phyloP scores from a whole-genome alignment of 768 basidiomycete species.

The Piloderma croceum region DNA sequence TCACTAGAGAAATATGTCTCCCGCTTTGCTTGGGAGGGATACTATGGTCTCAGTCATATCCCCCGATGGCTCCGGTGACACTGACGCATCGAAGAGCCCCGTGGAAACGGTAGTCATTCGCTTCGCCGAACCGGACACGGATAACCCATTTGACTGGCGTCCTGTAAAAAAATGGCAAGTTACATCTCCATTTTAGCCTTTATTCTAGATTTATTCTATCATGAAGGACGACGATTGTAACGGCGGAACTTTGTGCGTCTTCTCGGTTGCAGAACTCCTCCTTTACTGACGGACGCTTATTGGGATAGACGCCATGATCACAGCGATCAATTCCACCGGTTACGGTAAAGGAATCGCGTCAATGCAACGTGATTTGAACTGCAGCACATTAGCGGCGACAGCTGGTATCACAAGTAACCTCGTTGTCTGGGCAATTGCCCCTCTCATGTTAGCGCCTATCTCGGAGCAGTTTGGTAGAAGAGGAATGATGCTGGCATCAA shows the following conservation, averaged over 20 bases:
- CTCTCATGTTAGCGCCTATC: not conserved
- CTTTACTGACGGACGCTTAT: not conserved
- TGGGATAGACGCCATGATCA: not conserved
- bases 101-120: not conserved
- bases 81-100: no score
- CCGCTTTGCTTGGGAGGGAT: no score
- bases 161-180: not conserved
- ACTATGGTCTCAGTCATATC: no score
- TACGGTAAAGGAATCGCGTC: not conserved
- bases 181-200: not conserved
- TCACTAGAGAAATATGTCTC: no score
- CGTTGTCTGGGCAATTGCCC: not conserved
- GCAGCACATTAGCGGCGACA: not conserved
- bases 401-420: not conserved
- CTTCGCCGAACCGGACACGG: not conserved
- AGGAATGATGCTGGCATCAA: not conserved
- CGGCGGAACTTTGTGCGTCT: not conserved
- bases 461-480: not conserved
- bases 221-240: not conserved
- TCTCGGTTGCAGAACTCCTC: no score
- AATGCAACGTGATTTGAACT: not conserved
- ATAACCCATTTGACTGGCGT: not conserved
- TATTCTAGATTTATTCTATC: not conserved
- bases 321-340: not conserved
- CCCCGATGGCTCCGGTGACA: no score